Conservation (phyloP, 2,329 filamentous ascomycete genomes). For the Davidsoniella neocaledoniae region DNA sequence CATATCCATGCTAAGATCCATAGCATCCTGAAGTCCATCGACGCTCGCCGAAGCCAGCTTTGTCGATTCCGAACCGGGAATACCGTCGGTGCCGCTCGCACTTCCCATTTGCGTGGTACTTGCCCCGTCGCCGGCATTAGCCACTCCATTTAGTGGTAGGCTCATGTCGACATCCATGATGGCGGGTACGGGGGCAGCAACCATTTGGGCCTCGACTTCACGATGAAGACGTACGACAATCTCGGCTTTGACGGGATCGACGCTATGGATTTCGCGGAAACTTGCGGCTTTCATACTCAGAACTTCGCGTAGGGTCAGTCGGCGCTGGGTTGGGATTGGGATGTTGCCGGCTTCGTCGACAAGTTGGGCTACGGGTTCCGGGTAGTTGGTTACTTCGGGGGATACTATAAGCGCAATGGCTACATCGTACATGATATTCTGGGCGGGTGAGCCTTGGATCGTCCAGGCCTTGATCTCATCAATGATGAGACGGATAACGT, state of each 20-base stretch:
- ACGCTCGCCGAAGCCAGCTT: slow-evolving; percentile 22
- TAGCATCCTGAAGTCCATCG: slow-evolving; percentile 15
- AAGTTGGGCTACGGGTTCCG: slow-evolving; percentile 18
- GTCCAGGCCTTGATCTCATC: slow-evolving; percentile 37
- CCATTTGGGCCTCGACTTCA: slow-evolving; percentile 49
- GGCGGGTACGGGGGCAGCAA: slow-evolving; percentile 23
- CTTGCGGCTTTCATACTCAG: slow-evolving; percentile 41
- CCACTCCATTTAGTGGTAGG: slow-evolving; percentile 24
- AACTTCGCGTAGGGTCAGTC: slow-evolving; percentile 41
- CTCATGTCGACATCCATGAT: slow-evolving; percentile 27
- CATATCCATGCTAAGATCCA: slow-evolving; percentile 8
- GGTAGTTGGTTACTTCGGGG: slow-evolving; percentile 36
- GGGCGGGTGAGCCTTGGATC: slow-evolving; percentile 36
- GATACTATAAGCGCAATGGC: slow-evolving; percentile 53
- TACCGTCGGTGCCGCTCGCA: slow-evolving; percentile 24
- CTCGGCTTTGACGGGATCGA: slow-evolving; percentile 42
- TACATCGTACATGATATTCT: slow-evolving; percentile 49
- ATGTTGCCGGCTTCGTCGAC: slow-evolving; percentile 23
- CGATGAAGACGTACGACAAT: slow-evolving; percentile 45
- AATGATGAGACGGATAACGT: slow-evolving; percentile 43
- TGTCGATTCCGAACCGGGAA: slow-evolving; percentile 17
- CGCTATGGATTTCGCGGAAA: slow-evolving; percentile 37
- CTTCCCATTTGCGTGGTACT: not conserved
- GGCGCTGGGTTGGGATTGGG: slow-evolving; percentile 25
- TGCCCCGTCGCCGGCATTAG: slow-evolving; percentile 14